Conservation (phyloP, 345 rosid species). For the Boechera divaricarpa region DNA sequence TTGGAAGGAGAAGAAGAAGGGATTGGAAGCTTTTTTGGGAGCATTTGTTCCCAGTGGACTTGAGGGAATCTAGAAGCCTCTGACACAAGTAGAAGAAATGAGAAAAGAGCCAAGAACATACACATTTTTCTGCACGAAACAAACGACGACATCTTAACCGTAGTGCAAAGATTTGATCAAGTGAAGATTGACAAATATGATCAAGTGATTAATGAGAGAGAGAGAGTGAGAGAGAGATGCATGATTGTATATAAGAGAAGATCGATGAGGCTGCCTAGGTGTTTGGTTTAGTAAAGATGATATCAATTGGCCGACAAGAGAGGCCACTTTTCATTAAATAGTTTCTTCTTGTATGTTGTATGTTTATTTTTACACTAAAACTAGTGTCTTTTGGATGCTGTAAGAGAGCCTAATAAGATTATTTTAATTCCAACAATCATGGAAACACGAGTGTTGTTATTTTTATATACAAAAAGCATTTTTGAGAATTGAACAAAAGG, state of each 20-base stretch:
- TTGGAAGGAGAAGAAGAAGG: conserved; percentile 87
- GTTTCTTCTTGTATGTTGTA: conserved; percentile 19
- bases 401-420: conserved; percentile 40
- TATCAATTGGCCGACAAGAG: conserved; percentile 76
- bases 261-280: conserved; percentile 67
- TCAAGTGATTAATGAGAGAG: conserved; percentile 23
- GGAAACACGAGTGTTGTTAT: conserved; percentile 52
- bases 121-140: conserved; percentile 52
- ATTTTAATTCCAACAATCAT: conserved; percentile 55
- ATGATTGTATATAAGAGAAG: conserved; percentile 51
- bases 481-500: conserved; percentile 40
- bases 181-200: conserved; percentile 2
- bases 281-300: conserved; percentile 71
- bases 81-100: conserved; percentile 48
- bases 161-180: not conserved
- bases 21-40: conserved; percentile 82
- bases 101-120: conserved; percentile 51
- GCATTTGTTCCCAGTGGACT: conserved; percentile 73
- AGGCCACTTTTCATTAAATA: conserved; percentile 50
- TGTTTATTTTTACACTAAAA: conserved; percentile 31
- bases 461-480: conserved; percentile 29
- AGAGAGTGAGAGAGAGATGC: conserved; percentile 35
- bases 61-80: conserved; percentile 75
- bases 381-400: conserved; percentile 40
- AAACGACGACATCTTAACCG: conserved; percentile 45